Conservation (phyloP, 805 yeast species). For the Candida pini region DNA sequence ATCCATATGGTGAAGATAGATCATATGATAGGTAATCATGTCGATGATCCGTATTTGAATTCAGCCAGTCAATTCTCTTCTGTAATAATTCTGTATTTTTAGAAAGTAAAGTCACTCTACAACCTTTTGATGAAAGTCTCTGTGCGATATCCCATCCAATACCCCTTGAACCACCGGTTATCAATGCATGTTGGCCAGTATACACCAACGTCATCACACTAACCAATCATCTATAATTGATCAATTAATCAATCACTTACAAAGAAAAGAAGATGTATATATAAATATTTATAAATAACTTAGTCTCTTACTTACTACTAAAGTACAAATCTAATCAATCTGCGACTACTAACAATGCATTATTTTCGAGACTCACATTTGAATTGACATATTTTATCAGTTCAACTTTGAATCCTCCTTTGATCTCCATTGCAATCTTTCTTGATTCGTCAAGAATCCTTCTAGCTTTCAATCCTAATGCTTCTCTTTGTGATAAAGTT, state of each 20-base stretch:
- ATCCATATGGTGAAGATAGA: conserved; percentile 16
- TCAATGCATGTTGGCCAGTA: conserved; percentile 39
- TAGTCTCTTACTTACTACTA: too few species aligned
- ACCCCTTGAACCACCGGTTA: conserved; percentile 71
- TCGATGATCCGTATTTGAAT: conserved; percentile 5
- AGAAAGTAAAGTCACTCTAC: conserved; percentile 45
- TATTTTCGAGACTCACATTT: conserved; percentile 64
- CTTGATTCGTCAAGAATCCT: conserved; percentile 73
- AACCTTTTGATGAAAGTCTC: conserved; percentile 45
- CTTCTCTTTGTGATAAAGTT: conserved; percentile 43
- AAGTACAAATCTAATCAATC: too few species aligned
- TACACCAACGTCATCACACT: too few species aligned
- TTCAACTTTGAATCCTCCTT: conserved; percentile 36
- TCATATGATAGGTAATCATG: conserved; percentile 34
- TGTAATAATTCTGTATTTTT: conserved; percentile 36
- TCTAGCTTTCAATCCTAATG: conserved; percentile 63
- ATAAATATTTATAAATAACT: too few species aligned
- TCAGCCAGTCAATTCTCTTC: conserved; percentile 17
- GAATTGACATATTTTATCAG: conserved; percentile 54
- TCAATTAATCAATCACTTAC: too few species aligned
- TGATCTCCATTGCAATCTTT: conserved; percentile 38
- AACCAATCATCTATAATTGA: too few species aligned
- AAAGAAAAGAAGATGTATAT: too few species aligned
- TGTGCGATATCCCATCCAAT: conserved; percentile 55
- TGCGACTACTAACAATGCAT: conserved; percentile 26